Evolutionary conservation across 164 flowering plant species (phyloP), one percentile per base, ranked within the genome.

Genomic region (Akebia trifoliata): DNA sequence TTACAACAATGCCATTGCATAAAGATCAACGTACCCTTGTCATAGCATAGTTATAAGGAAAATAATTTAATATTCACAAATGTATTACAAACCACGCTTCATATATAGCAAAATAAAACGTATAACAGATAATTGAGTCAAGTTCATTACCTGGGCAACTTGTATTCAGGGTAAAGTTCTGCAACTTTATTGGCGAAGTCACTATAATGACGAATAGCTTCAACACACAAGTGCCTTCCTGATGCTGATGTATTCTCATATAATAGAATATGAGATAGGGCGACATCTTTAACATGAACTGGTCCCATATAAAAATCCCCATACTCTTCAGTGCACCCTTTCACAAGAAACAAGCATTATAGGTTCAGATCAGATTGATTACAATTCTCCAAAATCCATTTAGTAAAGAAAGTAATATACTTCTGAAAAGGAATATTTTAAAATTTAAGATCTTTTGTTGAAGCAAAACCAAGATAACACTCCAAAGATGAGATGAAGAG

Each of bases 281-380:
- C 98, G 21, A 89, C 95, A 72, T 92, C 97, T 64, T 87, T 82
- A 31, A 89, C 95, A 72, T 89, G 98, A 45, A 84, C 97, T 42
- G 72, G 73, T 62, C 95, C 95, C 85, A 85, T 83, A 34, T 79
- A 84, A 57, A 75, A 69, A 61, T 82, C 62, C 67, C 72, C 66
- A 57, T 81, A 84, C 57, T 66, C 69, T 20, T 88, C 90, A 12
- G 81, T 78, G 72, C 79, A 73, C 10, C 97, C 97, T 91, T 73
- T 53, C 51, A 52, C 25, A 18, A 57, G 22, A 36, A 57, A 17
- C 38, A 31, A 34, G 3, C 43, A 12, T 31, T 2, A 2, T 28
- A 3, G 28, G n/a, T n/a, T n/a, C n/a, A n/a, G n/a, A n/a, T n/a
- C n/a, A n/a, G n/a, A n/a, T n/a, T n/a, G n/a, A n/a, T n/a, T n/a